Conservation (phyloP, 306 rosid genomes). For the Acacia melanoxylon region DNA sequence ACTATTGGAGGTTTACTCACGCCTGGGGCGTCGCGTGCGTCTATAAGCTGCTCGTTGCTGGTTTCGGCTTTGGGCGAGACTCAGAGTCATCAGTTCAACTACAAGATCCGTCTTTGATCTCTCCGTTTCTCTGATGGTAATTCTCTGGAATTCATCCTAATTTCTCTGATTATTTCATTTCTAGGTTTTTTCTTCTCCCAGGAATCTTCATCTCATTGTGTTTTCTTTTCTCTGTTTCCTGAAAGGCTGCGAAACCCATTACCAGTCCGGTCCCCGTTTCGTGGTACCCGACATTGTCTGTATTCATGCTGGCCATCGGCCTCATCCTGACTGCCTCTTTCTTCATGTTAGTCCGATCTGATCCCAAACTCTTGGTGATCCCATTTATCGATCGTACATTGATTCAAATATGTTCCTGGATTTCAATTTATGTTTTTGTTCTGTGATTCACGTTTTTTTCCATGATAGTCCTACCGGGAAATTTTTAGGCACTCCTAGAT, state of each 20-base stretch:
- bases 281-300: slow-evolving; percentile 86
- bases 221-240: background rate
- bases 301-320: slow-evolving; percentile 70
- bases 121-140: slow-evolving; percentile 40
- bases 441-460: background rate
- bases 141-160: background rate
- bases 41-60: background rate
- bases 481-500: background rate
- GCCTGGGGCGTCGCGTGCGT: background rate
- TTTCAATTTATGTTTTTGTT: background rate
- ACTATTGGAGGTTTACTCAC: background rate
- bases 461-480: background rate
- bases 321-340: slow-evolving; percentile 87
- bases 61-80: background rate
- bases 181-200: background rate
- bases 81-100: background rate
- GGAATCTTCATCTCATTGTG: background rate
- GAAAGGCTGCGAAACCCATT: slow-evolving; percentile 81
- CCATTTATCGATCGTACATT: background rate
- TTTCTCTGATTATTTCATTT: slow-evolving; percentile 17
- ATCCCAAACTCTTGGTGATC: slow-evolving; percentile 4
- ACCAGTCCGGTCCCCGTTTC: slow-evolving; percentile 84
- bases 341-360: slow-evolving; percentile 81
- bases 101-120: background rate
- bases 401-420: background rate